Evolutionary conservation across 140 eudicot genomes (phyloP), one percentile per base, ranked within the genome.

Genomic region (Ambrosia hybrid): DNA sequence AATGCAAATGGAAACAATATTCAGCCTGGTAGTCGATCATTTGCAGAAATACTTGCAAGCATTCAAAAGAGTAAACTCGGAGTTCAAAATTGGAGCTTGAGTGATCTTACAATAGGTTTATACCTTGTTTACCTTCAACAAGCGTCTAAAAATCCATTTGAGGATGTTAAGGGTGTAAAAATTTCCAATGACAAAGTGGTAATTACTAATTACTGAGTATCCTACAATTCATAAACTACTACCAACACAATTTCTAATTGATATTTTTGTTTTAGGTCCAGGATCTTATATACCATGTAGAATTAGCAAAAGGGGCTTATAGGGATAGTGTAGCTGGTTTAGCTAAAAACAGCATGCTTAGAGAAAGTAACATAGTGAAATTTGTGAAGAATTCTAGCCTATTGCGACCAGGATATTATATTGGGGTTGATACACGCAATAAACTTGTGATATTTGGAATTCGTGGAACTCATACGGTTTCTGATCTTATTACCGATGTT

Each of bases 71-170:
- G 97, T 71, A 91, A 91, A 81, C 79, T 85, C 74, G 97, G 99
- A 72, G 78, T 95, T 56, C 90, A 91, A 65, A 90, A 86, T 76
- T 95, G 99, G 99, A 88, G 97, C 79, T 81, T 95, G 57, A 83
- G 96, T 80, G 99, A 95, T 85, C 96, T 95, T 73, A 95, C 99
- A 3, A 77, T 95, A 38, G 99, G 99, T 52, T 82, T 95, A 71
- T 95, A 86, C 73, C 97, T 95, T 65, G 76, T 95, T 9, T 91
- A 95, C 87, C 92, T 95, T 68, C 91, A 81, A 70, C 99, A 95
- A 83, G 95, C 99, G 38, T 88, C 99, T 46, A 80, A 79, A 58
- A 79, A 74, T 78, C 85, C 88, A 2, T 82, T 82, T 57, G 85
- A 91, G 73, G 96, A 88, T 81, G 88, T 91, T 17, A 88, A 82